phyloP scores from a whole-genome alignment of 108 stramenopile species.

The Nannochloropsis oceanica region DNA sequence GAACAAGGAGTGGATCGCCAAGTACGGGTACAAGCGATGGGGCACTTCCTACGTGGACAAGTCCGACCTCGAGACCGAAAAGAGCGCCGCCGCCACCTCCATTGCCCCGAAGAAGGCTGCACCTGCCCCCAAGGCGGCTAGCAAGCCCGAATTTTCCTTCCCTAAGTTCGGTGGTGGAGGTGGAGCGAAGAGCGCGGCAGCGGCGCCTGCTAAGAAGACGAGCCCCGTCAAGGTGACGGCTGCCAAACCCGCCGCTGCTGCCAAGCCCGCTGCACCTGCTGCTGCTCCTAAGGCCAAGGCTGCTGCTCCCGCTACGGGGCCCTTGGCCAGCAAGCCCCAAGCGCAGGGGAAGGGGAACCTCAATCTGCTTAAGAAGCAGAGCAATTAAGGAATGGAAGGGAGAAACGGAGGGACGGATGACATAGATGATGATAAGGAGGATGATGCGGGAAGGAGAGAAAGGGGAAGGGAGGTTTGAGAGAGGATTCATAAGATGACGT shows the following conservation, averaged over 20 bases:
- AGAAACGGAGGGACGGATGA: background rate
- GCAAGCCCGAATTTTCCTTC: background rate
- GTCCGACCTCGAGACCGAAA: background rate
- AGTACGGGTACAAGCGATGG: conserved; percentile 25
- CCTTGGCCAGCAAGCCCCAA: background rate
- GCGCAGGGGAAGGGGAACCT: background rate
- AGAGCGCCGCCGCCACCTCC: background rate
- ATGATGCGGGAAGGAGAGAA: background rate
- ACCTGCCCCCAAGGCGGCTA: background rate
- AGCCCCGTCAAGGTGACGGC: background rate
- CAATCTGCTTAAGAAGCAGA: background rate
- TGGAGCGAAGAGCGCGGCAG: background rate
- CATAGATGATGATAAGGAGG: background rate
- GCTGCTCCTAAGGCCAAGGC: background rate
- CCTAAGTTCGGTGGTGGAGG: background rate
- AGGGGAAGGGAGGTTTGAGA: background rate
- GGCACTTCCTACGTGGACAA: conserved; percentile 33
- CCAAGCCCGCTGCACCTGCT: background rate
- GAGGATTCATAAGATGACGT: background rate
- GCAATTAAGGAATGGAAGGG: background rate
- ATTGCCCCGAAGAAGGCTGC: background rate
- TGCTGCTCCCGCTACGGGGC: background rate
- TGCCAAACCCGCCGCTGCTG: background rate
- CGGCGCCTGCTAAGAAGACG: background rate
- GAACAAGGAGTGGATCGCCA: conserved; percentile 15